Evolutionary conservation across 495 filamentous ascomycete genomes (phyloP), one percentile per base, ranked within the genome.

Genomic region (Cercophora newfieldiana): DNA sequence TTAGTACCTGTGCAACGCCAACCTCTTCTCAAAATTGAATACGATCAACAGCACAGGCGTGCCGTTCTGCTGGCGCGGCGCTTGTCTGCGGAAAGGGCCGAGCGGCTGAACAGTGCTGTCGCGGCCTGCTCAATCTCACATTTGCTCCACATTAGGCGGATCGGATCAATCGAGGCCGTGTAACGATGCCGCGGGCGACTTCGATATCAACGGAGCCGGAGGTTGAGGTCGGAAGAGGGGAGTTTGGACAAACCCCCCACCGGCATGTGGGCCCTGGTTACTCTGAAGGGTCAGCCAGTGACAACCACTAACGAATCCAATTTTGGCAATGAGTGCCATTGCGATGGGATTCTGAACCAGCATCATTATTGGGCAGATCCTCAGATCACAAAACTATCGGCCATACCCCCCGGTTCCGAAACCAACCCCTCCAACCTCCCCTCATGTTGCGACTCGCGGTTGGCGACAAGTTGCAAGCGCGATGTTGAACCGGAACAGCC

Each of bases 121-220:
- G 7, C 19, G 21, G 50, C 24, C 10, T 22, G 6, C 5, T 53
- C 19, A 53, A 53, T 26, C 24, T 26, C 50, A 26, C 50, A 7
- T 22, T 26, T 24, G 50, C 19, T 26, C 21, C 22, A 53, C 50
- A 53, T 26, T 26, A 53, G 50, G 24, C 55, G 29, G 55, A 58
- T 58, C 55, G 55, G 55, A 33, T 58, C 55, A 29, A 31, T 33
- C 26, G 28, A 33, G 18, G 58, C 37, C 58, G 30, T 60, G 58
- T 57, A 26, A 57, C 54, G 26, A n/a, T 28, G 24, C 26, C 22
- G 26, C 21, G 24, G 10, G 50, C 50, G 24, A 26, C 50, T 22
- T 30, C 54, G 25, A 57, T 57, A 44, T 44, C 37, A 44, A n/a
- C 2, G 37, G 37, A 44, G 18, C 37, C 37, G 30, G 22, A 30